These are phyloP conservation scores for Mycena polygramma DNA, from an alignment of 768 basidiomycete species.

Conservation along the genomic window DNA sequence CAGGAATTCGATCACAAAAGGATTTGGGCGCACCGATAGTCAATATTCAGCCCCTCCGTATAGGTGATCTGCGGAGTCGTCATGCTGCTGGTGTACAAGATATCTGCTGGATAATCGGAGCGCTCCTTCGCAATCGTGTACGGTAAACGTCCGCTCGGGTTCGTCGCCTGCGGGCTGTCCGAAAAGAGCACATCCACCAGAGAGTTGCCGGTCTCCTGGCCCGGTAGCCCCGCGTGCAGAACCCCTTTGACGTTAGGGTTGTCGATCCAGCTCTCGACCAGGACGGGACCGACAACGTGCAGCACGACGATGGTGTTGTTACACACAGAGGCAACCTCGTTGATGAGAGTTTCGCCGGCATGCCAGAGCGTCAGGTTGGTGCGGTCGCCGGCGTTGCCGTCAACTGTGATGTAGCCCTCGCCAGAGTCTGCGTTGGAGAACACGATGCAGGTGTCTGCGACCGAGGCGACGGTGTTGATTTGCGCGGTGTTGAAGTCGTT, in stretches of 20 bases:
- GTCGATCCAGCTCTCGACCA: conserved; percentile 72
- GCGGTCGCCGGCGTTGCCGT: conserved; percentile 43
- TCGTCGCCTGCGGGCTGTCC: conserved; percentile 49
- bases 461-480: conserved; percentile 23
- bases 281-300: conserved; percentile 70
- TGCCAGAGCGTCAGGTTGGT: conserved; percentile 59
- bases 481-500: conserved; percentile 50
- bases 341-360: conserved; percentile 54
- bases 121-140: conserved; percentile 69
- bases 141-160: conserved; percentile 66
- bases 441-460: conserved; percentile 25
- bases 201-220: conserved; percentile 72
- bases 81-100: conserved; percentile 17
- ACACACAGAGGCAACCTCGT: conserved; percentile 62
- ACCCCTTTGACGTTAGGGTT: conserved; percentile 68
- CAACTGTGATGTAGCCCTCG: conserved; percentile 55
- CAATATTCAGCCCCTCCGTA: conserved; percentile 38
- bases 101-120: conserved; percentile 59
- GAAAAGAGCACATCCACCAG: conserved; percentile 73
- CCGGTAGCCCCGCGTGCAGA: conserved; percentile 59
- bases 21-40: conserved; percentile 41
- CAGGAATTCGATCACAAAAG: neutral
- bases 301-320: conserved; percentile 75
- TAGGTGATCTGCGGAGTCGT: conserved; percentile 28
- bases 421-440: conserved; percentile 31